Conservation (phyloP, 208 protist genomes). For the Trypanosoma mega region DNA sequence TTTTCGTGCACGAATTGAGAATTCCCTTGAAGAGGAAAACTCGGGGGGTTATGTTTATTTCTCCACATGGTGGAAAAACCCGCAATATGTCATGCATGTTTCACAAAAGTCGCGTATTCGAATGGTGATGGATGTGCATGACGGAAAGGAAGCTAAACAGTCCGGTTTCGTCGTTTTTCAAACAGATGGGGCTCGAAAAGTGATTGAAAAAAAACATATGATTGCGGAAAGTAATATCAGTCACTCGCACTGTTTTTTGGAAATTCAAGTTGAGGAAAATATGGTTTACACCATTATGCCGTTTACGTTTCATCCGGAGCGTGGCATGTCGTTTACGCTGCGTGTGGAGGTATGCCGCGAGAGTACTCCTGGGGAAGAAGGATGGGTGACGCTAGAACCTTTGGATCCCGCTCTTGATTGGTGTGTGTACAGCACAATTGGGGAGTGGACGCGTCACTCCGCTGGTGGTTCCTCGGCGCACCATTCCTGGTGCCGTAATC, state of each 20-base stretch:
- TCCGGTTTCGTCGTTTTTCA: slow-evolving; percentile 71
- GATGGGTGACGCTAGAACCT: slow-evolving; percentile 66
- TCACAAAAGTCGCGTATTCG: slow-evolving; percentile 45
- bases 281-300: slow-evolving; percentile 79
- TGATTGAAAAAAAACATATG: slow-evolving; percentile 44
- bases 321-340: slow-evolving; percentile 50
- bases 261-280: slow-evolving; percentile 34
- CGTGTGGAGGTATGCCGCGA: slow-evolving; percentile 47
- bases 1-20: slow-evolving; percentile 39
- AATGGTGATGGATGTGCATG: slow-evolving; percentile 48
- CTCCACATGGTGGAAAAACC: slow-evolving; percentile 86
- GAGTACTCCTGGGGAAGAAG: slow-evolving; percentile 32
- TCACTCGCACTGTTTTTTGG: slow-evolving; percentile 36
- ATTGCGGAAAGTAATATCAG: slow-evolving; percentile 60
- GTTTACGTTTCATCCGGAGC: slow-evolving; percentile 72
- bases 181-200: slow-evolving; percentile 55
- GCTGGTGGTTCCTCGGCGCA: slow-evolving; percentile 38
- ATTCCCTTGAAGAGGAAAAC: slow-evolving; percentile 30
- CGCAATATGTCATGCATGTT: slow-evolving; percentile 65
- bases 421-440: slow-evolving; percentile 37
- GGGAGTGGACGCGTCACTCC: slow-evolving; percentile 46
- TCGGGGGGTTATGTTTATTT: slow-evolving; percentile 81
- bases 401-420: slow-evolving; percentile 73
- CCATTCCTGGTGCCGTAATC: slow-evolving; percentile 74
- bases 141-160: slow-evolving; percentile 35